Evolutionary conservation across 352 stramenopile genomes (phyloP), one percentile per base, ranked within the genome.

Genomic region (Saprolegnia parasitica): DNA sequence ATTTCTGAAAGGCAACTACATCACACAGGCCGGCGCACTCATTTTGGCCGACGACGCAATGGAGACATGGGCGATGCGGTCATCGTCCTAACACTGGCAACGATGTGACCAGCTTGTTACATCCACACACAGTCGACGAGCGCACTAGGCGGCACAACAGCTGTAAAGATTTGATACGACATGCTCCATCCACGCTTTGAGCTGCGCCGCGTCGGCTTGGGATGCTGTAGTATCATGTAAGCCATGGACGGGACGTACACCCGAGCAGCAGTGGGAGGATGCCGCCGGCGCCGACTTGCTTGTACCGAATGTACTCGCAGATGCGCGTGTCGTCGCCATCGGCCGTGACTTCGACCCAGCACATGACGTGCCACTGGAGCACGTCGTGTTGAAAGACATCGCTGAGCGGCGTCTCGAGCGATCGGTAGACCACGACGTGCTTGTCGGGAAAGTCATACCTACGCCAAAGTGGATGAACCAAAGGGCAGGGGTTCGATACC

Each of bases 291-390:
- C 63, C 63, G 18, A 60, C 24, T 62, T 70, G 63, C 9, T 24
- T 70, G 45, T 70, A 70, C 21, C 42, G 37, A 49, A 70, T 70
- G 47, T 61, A 70, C 32, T 70, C 63, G 16, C 61, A 42, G 18
- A 70, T 52, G 23, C 47, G 29, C 26, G 63, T 70, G 29, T 70
- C 63, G 40, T 37, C 21, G 50, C 39, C 63, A n/a, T 70, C 63
- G 18, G 29, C 5, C 32, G 46, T 47, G 18, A 70, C 23, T 50
- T 70, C 63, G 4, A 70, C 20, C 63, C 63, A 70, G 39, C 63
- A 58, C 39, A 70, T 42, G 32, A 70, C 63, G 26, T 62, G n/a
- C 63, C 63, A 70, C 37, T 70, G 29, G 21, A 70, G 21, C 32
- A 70, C 54, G 46, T 70, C 63, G 35, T 62, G 18, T 46, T 61